Percentiles rank a stretch among this genome's conserved stretches.
Conservation (phyloP, 495 filamentous ascomycete species). For the Penicillium bovifimosum region DNA sequence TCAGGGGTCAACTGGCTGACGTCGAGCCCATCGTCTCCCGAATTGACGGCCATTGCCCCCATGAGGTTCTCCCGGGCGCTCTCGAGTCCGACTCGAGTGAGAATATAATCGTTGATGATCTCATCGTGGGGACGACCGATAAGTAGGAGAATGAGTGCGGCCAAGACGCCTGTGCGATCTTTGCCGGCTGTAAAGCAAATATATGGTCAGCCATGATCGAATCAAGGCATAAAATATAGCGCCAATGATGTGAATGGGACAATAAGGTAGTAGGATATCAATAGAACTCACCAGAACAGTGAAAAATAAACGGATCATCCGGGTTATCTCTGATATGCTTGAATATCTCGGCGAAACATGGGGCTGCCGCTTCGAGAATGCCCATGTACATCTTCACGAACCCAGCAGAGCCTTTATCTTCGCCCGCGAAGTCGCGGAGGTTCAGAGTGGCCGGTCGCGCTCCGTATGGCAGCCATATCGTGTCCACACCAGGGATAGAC, state of each 20-base stretch:
- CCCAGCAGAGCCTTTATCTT: slow-evolving; percentile 48
- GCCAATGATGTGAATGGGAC: neutral
- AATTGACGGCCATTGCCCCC: slow-evolving; percentile 13
- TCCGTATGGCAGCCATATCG: slow-evolving; percentile 43
- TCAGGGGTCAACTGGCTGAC: slow-evolving; percentile 20
- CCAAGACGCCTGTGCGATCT: slow-evolving; percentile 58
- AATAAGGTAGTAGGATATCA: neutral
- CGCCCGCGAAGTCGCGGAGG: slow-evolving; percentile 51
- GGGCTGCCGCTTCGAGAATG: slow-evolving; percentile 37
- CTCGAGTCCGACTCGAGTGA: slow-evolving; percentile 29
- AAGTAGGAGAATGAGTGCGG: slow-evolving; percentile 51
- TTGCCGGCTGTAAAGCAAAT: slow-evolving; percentile 45
- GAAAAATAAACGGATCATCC: slow-evolving; percentile 42
- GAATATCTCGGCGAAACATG: slow-evolving; percentile 31
- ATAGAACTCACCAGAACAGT: slow-evolving; percentile 53
- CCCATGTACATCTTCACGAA: slow-evolving; percentile 50
- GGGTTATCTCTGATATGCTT: slow-evolving; percentile 37
- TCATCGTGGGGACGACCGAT: slow-evolving; percentile 41
- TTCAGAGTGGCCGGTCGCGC: slow-evolving; percentile 26
- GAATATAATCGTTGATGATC: slow-evolving; percentile 47
- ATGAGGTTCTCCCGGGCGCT: slow-evolving; percentile 20
- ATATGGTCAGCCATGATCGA: neutral
- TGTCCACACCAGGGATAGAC: slow-evolving; percentile 36
- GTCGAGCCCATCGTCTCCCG: slow-evolving; percentile 4
- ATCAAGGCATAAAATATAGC: neutral